Evolutionary conservation across 1,139 yeast genomes (phyloP), one percentile per base, ranked within the genome.

Genomic region (Ogataea hybrid): DNA sequence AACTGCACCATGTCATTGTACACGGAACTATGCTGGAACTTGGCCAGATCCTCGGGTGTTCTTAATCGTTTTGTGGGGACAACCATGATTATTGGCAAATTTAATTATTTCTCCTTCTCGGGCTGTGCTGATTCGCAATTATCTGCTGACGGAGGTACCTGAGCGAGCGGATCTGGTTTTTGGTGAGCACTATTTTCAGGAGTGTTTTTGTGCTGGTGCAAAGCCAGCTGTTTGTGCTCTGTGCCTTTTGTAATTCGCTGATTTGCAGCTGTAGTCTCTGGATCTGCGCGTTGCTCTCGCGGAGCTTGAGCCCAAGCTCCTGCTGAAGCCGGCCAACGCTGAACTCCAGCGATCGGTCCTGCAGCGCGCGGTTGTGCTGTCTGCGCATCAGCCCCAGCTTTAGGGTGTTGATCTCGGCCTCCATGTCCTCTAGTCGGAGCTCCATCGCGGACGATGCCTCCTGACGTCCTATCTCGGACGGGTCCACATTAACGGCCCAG

Each of bases 41-140:
- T 61, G 6, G 69, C 71, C 54, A 92, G 60, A 59, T 92, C 97
- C 0, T 71, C 69, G 0, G 68, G 62, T 0, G 84, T 75, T 10
- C 80, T 59, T 6, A 90, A 71, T 43, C 94, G 66, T 54, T 79
- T 71, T 4, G 62, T 64, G 4, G 85, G 85, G 11, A 30, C 35
- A 2, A 40, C 40, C 34, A 27, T 28, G 36, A 15, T 14, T 4
- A 28, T 25, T 28, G 28, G 15, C 12, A 12, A 15, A 20, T 18
- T 11, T 10, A 23, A 17, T 37, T 29, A 12, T 21, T 29, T 23
- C 11, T 23, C 12, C 8, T 23, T 23, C 27, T 23, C 33, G 14
- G 44, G 44, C 44, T 41, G 44, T 41, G 44, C 35, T 32, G 25
- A 12, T 6, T 28, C 22, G 12, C 12, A 12, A 5, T 14, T 20